phyloP scores from a whole-genome alignment of 2,329 filamentous ascomycete genomes.

The Paramyrothecium sp. region DNA sequence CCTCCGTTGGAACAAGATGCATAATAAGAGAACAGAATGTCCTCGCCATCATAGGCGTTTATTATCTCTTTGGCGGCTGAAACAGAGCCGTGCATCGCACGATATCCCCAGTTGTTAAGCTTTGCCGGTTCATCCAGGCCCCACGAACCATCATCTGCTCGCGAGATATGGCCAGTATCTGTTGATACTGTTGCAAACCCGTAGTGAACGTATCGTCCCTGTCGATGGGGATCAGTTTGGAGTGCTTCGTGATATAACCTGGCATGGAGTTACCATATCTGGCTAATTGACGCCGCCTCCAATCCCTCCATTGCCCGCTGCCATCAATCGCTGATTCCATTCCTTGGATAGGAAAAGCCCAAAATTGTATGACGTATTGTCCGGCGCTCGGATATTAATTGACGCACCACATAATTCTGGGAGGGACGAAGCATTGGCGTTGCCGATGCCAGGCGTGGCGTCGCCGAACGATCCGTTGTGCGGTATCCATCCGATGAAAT shows the following conservation, averaged over 20 bases:
- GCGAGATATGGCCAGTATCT: conserved; percentile 41
- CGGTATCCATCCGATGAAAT: neutral
- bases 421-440: neutral
- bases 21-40: conserved; percentile 40
- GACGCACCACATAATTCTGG: neutral
- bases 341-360: neutral
- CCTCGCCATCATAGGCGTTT: neutral
- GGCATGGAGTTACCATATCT: neutral
- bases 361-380: neutral
- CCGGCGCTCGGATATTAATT: neutral
- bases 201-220: conserved; percentile 17
- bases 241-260: neutral
- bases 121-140: conserved; percentile 35
- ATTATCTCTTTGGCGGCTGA: neutral
- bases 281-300: neutral
- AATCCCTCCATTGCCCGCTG: neutral
- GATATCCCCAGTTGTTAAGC: conserved; percentile 14
- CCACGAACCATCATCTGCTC: conserved; percentile 29
- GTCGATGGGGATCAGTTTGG: too few relatives aligned
- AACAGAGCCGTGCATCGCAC: neutral
- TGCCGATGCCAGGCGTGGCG: neutral
- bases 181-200: conserved; percentile 41
- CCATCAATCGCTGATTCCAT: neutral
- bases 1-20: neutral
- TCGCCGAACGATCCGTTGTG: neutral